Percentiles rank a stretch among this genome's conserved stretches.
Evolutionary conservation across 2,329 filamentous ascomycete species (phyloP).

Genomic region (Ophiostoma triangulosporum): DNA sequence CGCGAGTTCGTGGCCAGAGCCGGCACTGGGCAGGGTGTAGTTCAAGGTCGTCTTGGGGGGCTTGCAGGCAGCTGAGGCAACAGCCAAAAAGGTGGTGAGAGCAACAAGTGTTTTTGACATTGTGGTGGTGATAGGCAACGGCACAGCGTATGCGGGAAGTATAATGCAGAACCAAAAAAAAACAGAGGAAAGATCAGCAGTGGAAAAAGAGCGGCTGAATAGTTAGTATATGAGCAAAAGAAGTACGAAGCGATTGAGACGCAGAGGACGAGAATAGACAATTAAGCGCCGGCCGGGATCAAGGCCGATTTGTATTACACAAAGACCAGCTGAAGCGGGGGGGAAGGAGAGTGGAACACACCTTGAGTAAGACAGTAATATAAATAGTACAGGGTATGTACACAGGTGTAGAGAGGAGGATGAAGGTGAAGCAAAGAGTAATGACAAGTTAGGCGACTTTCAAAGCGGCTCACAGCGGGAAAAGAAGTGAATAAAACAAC

Average conservation of each 20-base stretch:
- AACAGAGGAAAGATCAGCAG: not conserved
- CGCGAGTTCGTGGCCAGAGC: constrained; percentile 26
- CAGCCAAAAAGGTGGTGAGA: not conserved
- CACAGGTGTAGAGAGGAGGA: not conserved
- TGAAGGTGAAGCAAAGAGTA: not conserved
- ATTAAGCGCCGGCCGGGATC: constrained; percentile 1
- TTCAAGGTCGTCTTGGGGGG: not conserved
- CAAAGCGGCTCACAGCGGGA: not conserved
- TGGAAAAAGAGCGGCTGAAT: not conserved
- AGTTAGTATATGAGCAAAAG: not conserved
- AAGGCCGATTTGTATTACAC: not conserved
- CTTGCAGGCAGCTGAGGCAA: not conserved
- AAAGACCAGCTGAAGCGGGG: not conserved
- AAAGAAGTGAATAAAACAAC: not conserved
- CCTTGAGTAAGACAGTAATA: not conserved
- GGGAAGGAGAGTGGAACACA: not conserved
- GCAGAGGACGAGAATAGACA: not conserved
- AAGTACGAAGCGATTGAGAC: not conserved
- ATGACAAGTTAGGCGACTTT: too few relatives aligned
- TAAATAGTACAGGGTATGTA: too few relatives aligned
- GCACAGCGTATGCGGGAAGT: not conserved
- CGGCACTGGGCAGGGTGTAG: not conserved
- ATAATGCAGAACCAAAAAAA: not conserved
- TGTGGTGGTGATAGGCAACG: not conserved
- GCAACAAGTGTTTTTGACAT: not conserved